These are phyloP conservation scores for Mycena sanguinolenta DNA, from an alignment of 768 basidiomycete species.

Conservation along the genomic window DNA sequence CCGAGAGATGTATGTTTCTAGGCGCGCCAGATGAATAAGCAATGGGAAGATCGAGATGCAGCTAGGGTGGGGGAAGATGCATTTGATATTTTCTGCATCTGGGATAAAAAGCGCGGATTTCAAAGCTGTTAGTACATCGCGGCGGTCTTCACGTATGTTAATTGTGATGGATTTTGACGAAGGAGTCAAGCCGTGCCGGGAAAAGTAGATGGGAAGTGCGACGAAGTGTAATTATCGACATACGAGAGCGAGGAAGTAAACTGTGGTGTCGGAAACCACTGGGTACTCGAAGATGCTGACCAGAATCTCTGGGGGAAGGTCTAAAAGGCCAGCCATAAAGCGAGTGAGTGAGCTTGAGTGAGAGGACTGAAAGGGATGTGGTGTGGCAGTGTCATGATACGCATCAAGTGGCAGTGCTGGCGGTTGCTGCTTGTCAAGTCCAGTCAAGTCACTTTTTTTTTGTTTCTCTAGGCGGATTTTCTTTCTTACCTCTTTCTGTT, in stretches of 20 bases:
- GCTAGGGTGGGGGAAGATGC: slow-evolving; percentile 17
- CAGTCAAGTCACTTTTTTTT: too few relatives aligned
- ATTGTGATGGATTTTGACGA: not conserved
- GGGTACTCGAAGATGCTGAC: not conserved
- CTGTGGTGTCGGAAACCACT: not conserved
- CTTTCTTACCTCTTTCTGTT: too few relatives aligned
- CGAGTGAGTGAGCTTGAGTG: too few relatives aligned
- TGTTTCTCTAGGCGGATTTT: too few relatives aligned
- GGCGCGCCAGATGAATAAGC: not conserved
- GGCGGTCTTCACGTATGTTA: not conserved
- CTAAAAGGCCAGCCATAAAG: slow-evolving; percentile 1
- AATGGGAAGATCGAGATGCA: slow-evolving; percentile 8
- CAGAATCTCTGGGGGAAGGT: slow-evolving; percentile 8
- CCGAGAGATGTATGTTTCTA: not conserved
- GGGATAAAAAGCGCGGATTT: not conserved
- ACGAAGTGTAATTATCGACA: slow-evolving; percentile 15
- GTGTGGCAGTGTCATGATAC: too few relatives aligned
- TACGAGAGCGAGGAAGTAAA: slow-evolving; percentile 4
- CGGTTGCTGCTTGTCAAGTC: too few relatives aligned
- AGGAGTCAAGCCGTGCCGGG: not conserved
- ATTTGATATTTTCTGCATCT: not conserved
- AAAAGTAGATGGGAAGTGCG: slow-evolving; percentile 11
- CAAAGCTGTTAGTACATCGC: not conserved
- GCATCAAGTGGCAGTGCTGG: too few relatives aligned
- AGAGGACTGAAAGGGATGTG: too few relatives aligned